Evolutionary conservation across 2,329 filamentous ascomycete genomes (phyloP), one percentile per base, ranked within the genome.

Genomic region (Calonectria hawksworthii): DNA sequence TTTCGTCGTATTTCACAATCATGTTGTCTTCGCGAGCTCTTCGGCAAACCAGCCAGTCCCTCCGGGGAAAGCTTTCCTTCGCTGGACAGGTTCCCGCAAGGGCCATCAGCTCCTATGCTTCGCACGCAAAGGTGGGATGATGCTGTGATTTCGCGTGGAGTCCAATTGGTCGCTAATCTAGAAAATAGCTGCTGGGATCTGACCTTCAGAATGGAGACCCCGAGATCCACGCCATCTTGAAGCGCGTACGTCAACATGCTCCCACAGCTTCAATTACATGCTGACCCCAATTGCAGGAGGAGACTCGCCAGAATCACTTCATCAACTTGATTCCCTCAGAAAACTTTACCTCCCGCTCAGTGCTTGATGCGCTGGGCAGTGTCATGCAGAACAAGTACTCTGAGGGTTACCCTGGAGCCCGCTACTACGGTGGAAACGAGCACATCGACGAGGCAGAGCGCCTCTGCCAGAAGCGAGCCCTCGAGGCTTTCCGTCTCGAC

Each of bases 381-480:
- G 94, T 95, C 68, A 98, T 98, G 95, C 95, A 97, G 85, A 98
- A 98, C 87, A 98, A 99, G 86, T 99, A 99, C 88, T 98, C 96
- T 0, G 96, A 99, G 86, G 96, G 96, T 64, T 99, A 99, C 83
- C 96, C 96, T 30, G 96, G 96, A 75, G 96, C 96, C 74, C 90
- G 96, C 83, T 98, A 98, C 88, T 98, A 98, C 84, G 96, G 96
- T 66, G 96, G 96, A 77, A 98, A 98, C 85, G 94, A 98, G 86
- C 95, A 96, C 85, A 98, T 98, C 81, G 96, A 98, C 82, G 91
- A 95, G 82, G 92, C 96, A 8, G 96, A 98, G 87, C 89, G 94
- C 68, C 88, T 98, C 56, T 98, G 96, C 85, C 96, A 98, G 87
- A 90, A 94, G 84, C 92, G 96, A 82, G 96, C 96, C 18, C 88